A percentile compares a stretch with the other conserved stretches of the same genome.
Evolutionary conservation across 805 yeast genomes (phyloP).

Genomic region (Candida manassasensis): DNA sequence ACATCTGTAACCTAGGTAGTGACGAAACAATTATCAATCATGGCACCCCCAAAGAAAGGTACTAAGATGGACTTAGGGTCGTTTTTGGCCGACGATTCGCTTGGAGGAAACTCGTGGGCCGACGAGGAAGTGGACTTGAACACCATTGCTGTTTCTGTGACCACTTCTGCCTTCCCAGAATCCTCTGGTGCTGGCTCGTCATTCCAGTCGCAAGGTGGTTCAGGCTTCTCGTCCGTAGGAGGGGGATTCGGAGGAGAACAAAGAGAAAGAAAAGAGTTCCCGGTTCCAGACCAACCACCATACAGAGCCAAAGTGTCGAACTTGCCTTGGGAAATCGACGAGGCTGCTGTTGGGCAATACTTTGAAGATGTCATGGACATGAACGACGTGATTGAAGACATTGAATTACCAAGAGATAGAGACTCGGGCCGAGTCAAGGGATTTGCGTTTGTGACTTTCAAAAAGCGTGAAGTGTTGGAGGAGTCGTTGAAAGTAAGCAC

Average conservation of each 20-base stretch:
- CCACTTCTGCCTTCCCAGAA: constrained; percentile 14
- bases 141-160: constrained; percentile 51
- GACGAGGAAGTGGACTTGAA: constrained; percentile 74
- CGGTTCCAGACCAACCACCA: constrained; percentile 90
- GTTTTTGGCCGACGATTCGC: constrained; percentile 72
- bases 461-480: constrained; percentile 42
- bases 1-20: no score
- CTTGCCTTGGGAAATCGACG: constrained; percentile 77
- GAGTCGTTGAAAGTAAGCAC: constrained; percentile 46
- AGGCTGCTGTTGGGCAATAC: constrained; percentile 57
- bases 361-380: constrained; percentile 54
- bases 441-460: constrained; percentile 51
- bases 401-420: constrained; percentile 70
- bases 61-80: constrained; percentile 82
- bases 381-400: constrained; percentile 48
- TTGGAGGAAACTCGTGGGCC: constrained; percentile 79
- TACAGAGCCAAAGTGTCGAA: constrained; percentile 85
- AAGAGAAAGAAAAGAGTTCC: constrained; percentile 62
- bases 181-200: constrained; percentile 7
- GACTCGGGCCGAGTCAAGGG: constrained; percentile 58
- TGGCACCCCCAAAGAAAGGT: constrained; percentile 49
- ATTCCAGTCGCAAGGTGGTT: constrained; percentile 33
- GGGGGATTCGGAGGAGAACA: constrained; percentile 15
- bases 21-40: no score
- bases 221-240: constrained; percentile 7